Conservation (phyloP, 1,139 yeast species). For the Zhuliangozyma parablackwelliae region DNA sequence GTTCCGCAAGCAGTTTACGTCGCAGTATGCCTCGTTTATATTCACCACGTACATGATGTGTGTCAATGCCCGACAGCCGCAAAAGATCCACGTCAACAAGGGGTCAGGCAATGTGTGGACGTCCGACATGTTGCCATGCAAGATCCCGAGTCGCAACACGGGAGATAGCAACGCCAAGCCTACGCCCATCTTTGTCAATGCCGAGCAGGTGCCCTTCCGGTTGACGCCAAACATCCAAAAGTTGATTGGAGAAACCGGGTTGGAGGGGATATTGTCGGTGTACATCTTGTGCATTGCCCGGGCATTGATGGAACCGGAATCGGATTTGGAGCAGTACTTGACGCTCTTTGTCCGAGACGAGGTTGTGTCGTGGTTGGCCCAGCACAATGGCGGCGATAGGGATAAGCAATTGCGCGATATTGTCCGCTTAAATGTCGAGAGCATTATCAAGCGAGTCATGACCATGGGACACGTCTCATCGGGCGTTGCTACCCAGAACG, state of each 20-base stretch:
- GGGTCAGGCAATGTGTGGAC: constrained; percentile 91
- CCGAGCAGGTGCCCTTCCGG: constrained; percentile 96
- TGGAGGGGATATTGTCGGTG: constrained; percentile 89
- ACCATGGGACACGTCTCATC: constrained; percentile 78
- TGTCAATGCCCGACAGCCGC: constrained; percentile 90
- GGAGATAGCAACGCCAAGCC: constrained; percentile 51
- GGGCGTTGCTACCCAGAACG: constrained; percentile 85
- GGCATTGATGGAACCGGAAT: constrained; percentile 86
- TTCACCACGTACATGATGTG: constrained; percentile 95
- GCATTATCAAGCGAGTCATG: constrained; percentile 64
- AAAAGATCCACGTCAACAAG: constrained; percentile 79
- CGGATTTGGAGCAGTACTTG: constrained; percentile 81
- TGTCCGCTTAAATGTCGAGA: constrained; percentile 83
- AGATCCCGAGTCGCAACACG: constrained; percentile 59
- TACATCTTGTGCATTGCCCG: constrained; percentile 82
- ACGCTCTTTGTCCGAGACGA: constrained; percentile 94
- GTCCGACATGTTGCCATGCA: constrained; percentile 90
- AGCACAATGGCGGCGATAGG: constrained; percentile 52
- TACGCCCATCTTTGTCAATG: constrained; percentile 85
- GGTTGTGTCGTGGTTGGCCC: constrained; percentile 88
- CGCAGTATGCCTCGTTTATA: constrained; percentile 93
- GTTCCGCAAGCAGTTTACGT: constrained; percentile 90
- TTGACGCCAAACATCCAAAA: constrained; percentile 93
- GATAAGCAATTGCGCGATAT: constrained; percentile 83
- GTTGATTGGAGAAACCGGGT: constrained; percentile 85